Percentiles rank a stretch among this genome's conserved stretches.
Conservation (phyloP, 108 stramenopile genomes). For the Fistulifera solaris region DNA sequence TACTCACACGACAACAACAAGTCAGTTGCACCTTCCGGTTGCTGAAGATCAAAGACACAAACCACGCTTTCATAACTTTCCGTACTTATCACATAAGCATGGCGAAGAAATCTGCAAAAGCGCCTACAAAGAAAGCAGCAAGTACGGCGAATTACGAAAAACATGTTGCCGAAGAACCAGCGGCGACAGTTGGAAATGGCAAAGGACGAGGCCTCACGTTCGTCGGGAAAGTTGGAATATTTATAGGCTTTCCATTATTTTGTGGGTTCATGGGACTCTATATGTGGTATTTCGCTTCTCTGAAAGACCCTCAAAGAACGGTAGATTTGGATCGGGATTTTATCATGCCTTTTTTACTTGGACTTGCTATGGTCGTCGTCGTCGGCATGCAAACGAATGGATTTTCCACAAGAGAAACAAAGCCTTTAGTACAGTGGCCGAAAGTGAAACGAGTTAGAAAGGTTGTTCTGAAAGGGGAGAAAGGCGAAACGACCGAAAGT, state of each 20-base stretch:
- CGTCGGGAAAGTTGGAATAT: constrained; percentile 12
- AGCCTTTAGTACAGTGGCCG: constrained; percentile 35
- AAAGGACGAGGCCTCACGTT: background rate
- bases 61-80: background rate
- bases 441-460: constrained; percentile 35
- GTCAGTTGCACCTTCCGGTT: too few relatives aligned
- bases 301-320: constrained; percentile 6
- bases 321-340: constrained; percentile 53
- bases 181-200: background rate
- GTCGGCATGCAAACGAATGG: constrained; percentile 57
- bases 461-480: constrained; percentile 21
- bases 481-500: too few relatives aligned
- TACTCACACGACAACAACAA: too few relatives aligned
- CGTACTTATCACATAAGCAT: background rate
- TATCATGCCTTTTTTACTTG: constrained; percentile 38
- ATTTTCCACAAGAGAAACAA: constrained; percentile 17
- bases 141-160: constrained; percentile 1
- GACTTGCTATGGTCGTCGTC: constrained; percentile 36
- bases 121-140: background rate
- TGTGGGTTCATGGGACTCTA: constrained; percentile 37
- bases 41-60: too few relatives aligned
- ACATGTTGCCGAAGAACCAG: background rate
- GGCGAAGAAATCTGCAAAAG: background rate
- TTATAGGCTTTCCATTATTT: constrained; percentile 32
- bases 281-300: constrained; percentile 27